Conservation (phyloP, 805 yeast species). For the Groenewaldozyma tartarivorans region DNA sequence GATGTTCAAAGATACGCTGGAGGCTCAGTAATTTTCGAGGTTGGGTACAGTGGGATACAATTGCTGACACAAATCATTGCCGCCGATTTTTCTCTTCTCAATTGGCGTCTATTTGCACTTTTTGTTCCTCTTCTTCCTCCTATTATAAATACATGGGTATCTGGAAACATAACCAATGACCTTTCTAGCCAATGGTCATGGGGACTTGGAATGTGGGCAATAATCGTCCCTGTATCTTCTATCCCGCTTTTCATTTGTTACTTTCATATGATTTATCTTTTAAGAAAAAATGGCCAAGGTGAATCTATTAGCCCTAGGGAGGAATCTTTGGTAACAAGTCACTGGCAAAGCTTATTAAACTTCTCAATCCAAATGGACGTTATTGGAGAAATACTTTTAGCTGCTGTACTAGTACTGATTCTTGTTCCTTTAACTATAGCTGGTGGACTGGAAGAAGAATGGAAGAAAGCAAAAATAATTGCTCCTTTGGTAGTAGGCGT, state of each 20-base stretch:
- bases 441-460: constrained; percentile 46
- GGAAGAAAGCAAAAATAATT: constrained; percentile 54
- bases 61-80: constrained; percentile 47
- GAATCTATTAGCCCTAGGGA: no score
- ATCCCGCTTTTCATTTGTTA: constrained; percentile 50
- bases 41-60: constrained; percentile 57
- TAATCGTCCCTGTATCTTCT: constrained; percentile 56
- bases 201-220: constrained; percentile 78
- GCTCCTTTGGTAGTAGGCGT: constrained; percentile 65
- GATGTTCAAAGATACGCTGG: constrained; percentile 52
- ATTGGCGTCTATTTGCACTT: constrained; percentile 60
- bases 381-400: constrained; percentile 48
- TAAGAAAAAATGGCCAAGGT: constrained; percentile 41
- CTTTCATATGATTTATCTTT: constrained; percentile 46
- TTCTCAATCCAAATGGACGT: constrained; percentile 34
- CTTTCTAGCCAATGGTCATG: constrained; percentile 44
- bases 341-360: constrained; percentile 4
- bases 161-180: constrained; percentile 42
- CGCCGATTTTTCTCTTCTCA: constrained; percentile 59
- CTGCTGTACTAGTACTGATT: constrained; percentile 51
- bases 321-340: constrained; percentile 23
- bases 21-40: constrained; percentile 47
- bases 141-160: constrained; percentile 70
- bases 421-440: constrained; percentile 69
- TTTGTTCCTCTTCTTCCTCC: constrained; percentile 63